phyloP scores from a whole-genome alignment of 768 basidiomycete species.

The Phlebiopsis gigantea region DNA sequence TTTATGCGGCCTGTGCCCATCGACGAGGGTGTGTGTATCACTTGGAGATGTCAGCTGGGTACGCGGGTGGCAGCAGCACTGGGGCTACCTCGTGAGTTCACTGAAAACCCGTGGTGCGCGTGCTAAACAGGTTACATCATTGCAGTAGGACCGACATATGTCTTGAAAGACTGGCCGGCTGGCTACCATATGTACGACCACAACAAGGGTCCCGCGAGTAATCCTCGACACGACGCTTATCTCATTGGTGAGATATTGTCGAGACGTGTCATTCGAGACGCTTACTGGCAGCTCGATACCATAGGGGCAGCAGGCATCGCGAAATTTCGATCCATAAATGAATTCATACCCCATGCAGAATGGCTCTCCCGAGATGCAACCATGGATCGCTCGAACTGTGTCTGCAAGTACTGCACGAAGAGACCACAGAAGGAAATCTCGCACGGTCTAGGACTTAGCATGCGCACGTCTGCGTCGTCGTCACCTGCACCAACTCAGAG shows the following conservation, averaged over 20 bases:
- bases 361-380: slow-evolving; percentile 64
- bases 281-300: not conserved
- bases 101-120: not conserved
- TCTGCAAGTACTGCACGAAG: slow-evolving; percentile 75
- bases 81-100: slow-evolving; percentile 42
- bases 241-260: slow-evolving; percentile 54
- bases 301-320: slow-evolving; percentile 13
- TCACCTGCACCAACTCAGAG: not conserved
- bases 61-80: slow-evolving; percentile 37
- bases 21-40: slow-evolving; percentile 45
- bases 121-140: not conserved
- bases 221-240: slow-evolving; percentile 72
- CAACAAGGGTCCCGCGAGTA: slow-evolving; percentile 50
- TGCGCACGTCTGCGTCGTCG: slow-evolving; percentile 23
- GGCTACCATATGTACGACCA: slow-evolving; percentile 74
- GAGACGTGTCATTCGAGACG: not conserved
- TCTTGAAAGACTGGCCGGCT: slow-evolving; percentile 58
- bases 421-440: slow-evolving; percentile 68
- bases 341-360: slow-evolving; percentile 79
- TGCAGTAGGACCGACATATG: slow-evolving; percentile 49
- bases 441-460: slow-evolving; percentile 44
- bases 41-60: slow-evolving; percentile 47
- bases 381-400: slow-evolving; percentile 45
- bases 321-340: slow-evolving; percentile 76
- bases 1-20: slow-evolving; percentile 53